Conservation (phyloP, 1,284 basidiomycete species). For the Ceratobasidium sp. region DNA sequence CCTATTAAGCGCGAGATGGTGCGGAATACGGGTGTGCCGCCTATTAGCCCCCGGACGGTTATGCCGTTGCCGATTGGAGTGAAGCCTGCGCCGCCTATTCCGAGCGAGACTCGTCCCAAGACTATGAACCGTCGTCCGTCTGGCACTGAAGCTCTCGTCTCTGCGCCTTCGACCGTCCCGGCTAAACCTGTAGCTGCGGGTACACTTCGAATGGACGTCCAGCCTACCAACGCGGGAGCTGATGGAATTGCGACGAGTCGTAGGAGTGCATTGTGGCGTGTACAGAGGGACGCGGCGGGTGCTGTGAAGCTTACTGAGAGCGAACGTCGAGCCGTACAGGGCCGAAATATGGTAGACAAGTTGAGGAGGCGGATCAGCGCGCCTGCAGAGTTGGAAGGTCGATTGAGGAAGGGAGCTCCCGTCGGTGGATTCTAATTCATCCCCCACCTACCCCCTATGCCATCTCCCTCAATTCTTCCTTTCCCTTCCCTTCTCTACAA, state of each 20-base stretch:
- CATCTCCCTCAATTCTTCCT: not conserved
- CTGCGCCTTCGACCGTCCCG: slow-evolving; percentile 12
- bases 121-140: slow-evolving; percentile 12
- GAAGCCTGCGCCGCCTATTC: slow-evolving; percentile 20
- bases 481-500: not conserved
- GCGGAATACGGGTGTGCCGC: slow-evolving; percentile 9
- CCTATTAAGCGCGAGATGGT: slow-evolving; percentile 10
- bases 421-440: slow-evolving; percentile 32
- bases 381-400: slow-evolving; percentile 45
- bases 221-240: not conserved
- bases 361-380: slow-evolving; percentile 48
- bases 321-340: slow-evolving; percentile 44
- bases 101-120: slow-evolving; percentile 16
- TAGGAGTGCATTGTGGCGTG: slow-evolving; percentile 9
- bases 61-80: slow-evolving; percentile 17
- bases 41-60: not conserved
- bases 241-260: not conserved
- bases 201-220: not conserved
- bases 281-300: slow-evolving; percentile 6
- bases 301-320: slow-evolving; percentile 35
- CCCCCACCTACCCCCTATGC: too few species aligned
- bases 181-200: slow-evolving; percentile 5
- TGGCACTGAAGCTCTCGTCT: not conserved
- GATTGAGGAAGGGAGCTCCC: slow-evolving; percentile 23
- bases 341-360: slow-evolving; percentile 49